phyloP scores from a whole-genome alignment of 352 stramenopile species.

The Globisporangium cederbergense region DNA sequence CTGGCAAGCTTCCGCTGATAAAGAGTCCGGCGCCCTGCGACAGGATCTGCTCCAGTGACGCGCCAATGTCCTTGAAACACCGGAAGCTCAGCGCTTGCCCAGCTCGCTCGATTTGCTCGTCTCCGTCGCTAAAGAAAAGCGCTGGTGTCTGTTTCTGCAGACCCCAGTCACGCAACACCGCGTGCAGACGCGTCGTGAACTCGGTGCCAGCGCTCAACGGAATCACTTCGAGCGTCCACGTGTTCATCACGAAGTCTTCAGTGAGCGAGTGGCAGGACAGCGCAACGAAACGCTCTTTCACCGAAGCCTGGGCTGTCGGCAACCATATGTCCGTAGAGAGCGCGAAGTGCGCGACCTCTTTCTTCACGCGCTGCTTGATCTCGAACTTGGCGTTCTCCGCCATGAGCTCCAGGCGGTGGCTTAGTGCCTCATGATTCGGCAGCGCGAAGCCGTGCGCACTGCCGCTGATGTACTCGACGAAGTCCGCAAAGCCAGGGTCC shows the following conservation, averaged over 20 bases:
- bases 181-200: slow-evolving; percentile 10
- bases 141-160: slow-evolving; percentile 18
- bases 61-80: slow-evolving; percentile 19
- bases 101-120: slow-evolving; percentile 9
- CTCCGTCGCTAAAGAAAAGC: slow-evolving; percentile 16
- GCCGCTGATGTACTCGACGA: slow-evolving; percentile 23
- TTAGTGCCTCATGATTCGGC: slow-evolving; percentile 23
- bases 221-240: slow-evolving; percentile 28
- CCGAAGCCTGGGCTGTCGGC: background rate
- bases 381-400: slow-evolving; percentile 38
- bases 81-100: slow-evolving; percentile 2
- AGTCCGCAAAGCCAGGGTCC: slow-evolving; percentile 29
- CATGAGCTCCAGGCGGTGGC: slow-evolving; percentile 35
- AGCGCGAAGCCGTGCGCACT: slow-evolving; percentile 15
- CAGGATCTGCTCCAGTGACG: slow-evolving; percentile 17
- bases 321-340: slow-evolving; percentile 30
- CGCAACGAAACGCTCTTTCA: slow-evolving; percentile 14
- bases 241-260: slow-evolving; percentile 26
- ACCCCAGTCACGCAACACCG: slow-evolving; percentile 21
- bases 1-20: background rate
- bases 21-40: slow-evolving; percentile 1
- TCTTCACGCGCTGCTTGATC: slow-evolving; percentile 31
- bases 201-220: slow-evolving; percentile 5
- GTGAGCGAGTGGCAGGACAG: slow-evolving; percentile 28
- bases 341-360: slow-evolving; percentile 22